Evolutionary conservation across 1,284 basidiomycete species (phyloP).

Genomic region (Puccinia polysora): DNA sequence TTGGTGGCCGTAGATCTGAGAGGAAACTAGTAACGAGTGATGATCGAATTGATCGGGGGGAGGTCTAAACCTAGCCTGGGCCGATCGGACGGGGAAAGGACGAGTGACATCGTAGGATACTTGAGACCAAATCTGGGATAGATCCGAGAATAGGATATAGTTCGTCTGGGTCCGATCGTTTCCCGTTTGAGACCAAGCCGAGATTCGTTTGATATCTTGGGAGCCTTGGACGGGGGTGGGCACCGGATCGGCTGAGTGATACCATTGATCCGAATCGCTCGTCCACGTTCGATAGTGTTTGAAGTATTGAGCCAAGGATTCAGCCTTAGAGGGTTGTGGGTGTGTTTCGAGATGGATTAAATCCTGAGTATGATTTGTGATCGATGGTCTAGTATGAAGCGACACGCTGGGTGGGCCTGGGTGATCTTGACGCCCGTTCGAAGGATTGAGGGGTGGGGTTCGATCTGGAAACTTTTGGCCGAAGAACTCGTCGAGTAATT

Average conservation of each 20-base stretch:
- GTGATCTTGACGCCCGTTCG: neutral
- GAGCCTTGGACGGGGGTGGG: constrained; percentile 3
- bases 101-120: constrained; percentile 52
- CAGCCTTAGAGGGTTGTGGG: neutral
- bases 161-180: constrained; percentile 53
- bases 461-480: constrained; percentile 3
- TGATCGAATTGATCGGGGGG: constrained; percentile 54
- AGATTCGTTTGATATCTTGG: constrained; percentile 28
- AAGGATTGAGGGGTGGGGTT: neutral
- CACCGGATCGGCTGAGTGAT: constrained; percentile 14
- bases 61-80: constrained; percentile 55
- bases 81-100: constrained; percentile 52
- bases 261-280: constrained; percentile 22
- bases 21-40: constrained; percentile 55
- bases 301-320: constrained; percentile 12
- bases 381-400: constrained; percentile 18
- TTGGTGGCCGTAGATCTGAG: constrained; percentile 58
- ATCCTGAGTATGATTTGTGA: neutral
- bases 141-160: constrained; percentile 58
- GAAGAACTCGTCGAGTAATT: constrained; percentile 36
- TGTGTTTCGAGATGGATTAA: neutral
- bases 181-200: constrained; percentile 47
- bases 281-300: constrained; percentile 9
- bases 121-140: constrained; percentile 58
- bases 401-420: constrained; percentile 17